Evolutionary conservation across 2,329 filamentous ascomycete species (phyloP).

Genomic region (Sclerotinia glacialis): DNA sequence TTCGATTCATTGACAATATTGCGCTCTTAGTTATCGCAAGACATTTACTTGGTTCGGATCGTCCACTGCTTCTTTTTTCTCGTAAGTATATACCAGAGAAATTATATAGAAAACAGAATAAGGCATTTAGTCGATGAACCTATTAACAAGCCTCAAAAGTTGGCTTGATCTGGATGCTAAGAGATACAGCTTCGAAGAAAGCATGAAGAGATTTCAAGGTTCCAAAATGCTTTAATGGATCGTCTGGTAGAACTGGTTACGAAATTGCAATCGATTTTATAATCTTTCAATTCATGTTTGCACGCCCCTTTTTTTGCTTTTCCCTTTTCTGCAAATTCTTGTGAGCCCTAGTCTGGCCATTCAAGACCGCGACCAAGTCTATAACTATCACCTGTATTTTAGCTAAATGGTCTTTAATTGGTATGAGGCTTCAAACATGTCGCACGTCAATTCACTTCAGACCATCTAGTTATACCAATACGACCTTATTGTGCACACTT

Average conservation of each 20-base stretch:
- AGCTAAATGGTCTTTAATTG: background rate
- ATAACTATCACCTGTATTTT: background rate
- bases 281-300: background rate
- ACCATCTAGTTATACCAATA: background rate
- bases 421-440: background rate
- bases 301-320: background rate
- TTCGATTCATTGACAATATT: slow-evolving; percentile 29
- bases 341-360: background rate
- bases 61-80: slow-evolving; percentile 25
- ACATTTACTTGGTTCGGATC: slow-evolving; percentile 24
- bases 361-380: background rate
- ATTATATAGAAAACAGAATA: slow-evolving; percentile 25
- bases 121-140: slow-evolving; percentile 24
- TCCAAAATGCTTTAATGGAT: slow-evolving; percentile 24
- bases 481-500: background rate
- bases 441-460: background rate
- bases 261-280: background rate
- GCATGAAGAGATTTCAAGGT: slow-evolving; percentile 23
- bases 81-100: slow-evolving; percentile 24
- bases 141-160: slow-evolving; percentile 18
- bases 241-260: background rate
- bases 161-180: slow-evolving; percentile 18
- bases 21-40: slow-evolving; percentile 28
- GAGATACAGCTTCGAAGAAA: slow-evolving; percentile 24
- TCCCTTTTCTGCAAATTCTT: too few relatives aligned